A percentile compares a stretch with the other conserved stretches of the same genome.
These are phyloP conservation scores for Boletus subparvulus DNA, from an alignment of 768 basidiomycete genomes.

Conservation along the genomic window DNA sequence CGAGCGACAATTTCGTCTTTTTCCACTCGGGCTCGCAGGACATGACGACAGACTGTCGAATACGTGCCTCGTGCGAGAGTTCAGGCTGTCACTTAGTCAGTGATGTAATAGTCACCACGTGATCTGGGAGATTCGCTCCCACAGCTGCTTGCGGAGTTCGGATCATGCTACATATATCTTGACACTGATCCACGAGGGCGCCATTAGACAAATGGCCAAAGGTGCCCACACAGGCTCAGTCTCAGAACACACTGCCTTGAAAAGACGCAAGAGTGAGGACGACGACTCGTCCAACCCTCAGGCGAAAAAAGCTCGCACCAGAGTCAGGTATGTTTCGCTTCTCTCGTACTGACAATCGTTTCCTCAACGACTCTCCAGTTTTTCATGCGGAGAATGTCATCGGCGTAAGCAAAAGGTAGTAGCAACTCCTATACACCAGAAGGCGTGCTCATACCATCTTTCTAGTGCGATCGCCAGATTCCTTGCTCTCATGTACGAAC, in stretches of 20 bases:
- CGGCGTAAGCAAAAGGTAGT: conserved; percentile 82
- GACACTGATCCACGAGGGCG: conserved; percentile 32
- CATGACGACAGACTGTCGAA: conserved; percentile 2
- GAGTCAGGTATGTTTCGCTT: conserved; percentile 63
- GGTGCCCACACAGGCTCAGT: conserved; percentile 15
- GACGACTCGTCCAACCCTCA: conserved; percentile 45
- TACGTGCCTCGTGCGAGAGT: not conserved
- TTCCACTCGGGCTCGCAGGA: conserved; percentile 50
- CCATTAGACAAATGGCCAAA: conserved; percentile 30
- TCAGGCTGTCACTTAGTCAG: not conserved
- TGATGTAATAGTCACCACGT: conserved; percentile 20
- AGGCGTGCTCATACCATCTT: conserved; percentile 17
- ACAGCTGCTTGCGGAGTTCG: conserved; percentile 1
- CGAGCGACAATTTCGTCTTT: conserved; percentile 65
- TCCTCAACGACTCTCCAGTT: conserved; percentile 42
- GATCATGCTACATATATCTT: conserved; percentile 22
- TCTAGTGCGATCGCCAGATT: conserved; percentile 79
- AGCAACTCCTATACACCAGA: conserved; percentile 11
- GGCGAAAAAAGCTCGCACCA: conserved; percentile 64
- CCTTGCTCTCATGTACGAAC: conserved; percentile 78
- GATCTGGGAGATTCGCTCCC: conserved; percentile 14
- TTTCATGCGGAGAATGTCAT: conserved; percentile 87
- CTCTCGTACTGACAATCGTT: not conserved
- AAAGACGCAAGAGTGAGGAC: conserved; percentile 66
- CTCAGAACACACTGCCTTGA: conserved; percentile 39